A percentile compares a stretch with the other conserved stretches of the same genome.
phyloP scores from a whole-genome alignment of 805 yeast species.

The Candida ovalis region DNA sequence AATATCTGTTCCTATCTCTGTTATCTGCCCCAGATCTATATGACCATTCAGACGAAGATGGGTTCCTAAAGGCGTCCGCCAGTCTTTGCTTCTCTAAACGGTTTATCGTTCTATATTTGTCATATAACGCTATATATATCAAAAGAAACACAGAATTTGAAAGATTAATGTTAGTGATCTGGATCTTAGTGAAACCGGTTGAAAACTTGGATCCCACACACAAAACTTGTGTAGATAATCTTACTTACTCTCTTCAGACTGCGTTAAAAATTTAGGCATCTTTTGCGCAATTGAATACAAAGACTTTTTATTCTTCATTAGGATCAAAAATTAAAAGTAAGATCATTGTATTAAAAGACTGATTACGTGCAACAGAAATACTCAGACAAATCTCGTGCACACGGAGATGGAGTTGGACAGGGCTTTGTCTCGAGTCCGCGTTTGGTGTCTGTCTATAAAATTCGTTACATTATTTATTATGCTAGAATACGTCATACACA shows the following conservation, averaged over 20 bases:
- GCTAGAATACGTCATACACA: too few species aligned
- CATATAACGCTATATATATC: slow-evolving; percentile 10
- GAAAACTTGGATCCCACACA: too few species aligned
- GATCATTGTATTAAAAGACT: too few species aligned
- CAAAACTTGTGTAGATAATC: too few species aligned
- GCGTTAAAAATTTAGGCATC: slow-evolving; percentile 22
- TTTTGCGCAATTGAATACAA: neutral
- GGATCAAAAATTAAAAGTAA: too few species aligned
- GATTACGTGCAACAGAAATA: too few species aligned
- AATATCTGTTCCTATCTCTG: slow-evolving; percentile 49
- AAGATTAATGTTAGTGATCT: neutral
- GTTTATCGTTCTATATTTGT: slow-evolving; percentile 14
- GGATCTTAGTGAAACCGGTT: neutral
- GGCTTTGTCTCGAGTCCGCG: too few species aligned
- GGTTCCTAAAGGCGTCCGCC: slow-evolving; percentile 16
- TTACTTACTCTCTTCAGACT: slow-evolving; percentile 20
- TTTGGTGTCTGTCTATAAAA: too few species aligned
- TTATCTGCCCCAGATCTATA: slow-evolving; percentile 10
- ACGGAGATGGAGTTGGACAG: too few species aligned
- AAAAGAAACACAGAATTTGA: neutral
- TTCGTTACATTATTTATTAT: too few species aligned
- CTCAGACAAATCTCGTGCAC: too few species aligned
- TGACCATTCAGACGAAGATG: slow-evolving; percentile 17
- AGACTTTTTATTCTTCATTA: neutral
- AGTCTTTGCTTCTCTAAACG: slow-evolving; percentile 15